A percentile compares a stretch with the other conserved stretches of the same genome.
phyloP scores from a whole-genome alignment of 805 yeast species.

The Spathaspora girioi region DNA sequence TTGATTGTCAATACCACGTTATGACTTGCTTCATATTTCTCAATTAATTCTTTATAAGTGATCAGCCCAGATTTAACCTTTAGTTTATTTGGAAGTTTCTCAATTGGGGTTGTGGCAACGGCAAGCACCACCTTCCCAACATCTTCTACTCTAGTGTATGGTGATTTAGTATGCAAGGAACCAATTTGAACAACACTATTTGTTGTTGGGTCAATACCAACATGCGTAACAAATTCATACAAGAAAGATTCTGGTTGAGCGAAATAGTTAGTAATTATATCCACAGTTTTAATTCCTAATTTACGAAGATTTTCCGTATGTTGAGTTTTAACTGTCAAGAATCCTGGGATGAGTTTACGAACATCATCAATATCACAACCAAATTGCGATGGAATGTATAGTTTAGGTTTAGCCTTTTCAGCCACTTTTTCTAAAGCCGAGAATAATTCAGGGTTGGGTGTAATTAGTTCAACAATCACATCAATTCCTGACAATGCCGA shows the following conservation, averaged over 20 bases:
- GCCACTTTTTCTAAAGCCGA: constrained; percentile 37
- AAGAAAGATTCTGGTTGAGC: constrained; percentile 17
- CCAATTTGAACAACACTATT: constrained; percentile 38
- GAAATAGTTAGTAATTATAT: constrained; percentile 8
- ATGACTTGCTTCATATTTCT: constrained; percentile 38
- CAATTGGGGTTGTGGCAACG: constrained; percentile 31
- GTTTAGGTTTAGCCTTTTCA: constrained; percentile 37
- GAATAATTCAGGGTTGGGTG: constrained; percentile 26
- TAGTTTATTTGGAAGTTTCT: constrained; percentile 40
- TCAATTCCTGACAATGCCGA: constrained; percentile 30
- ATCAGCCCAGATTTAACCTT: constrained; percentile 40
- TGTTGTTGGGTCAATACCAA: constrained; percentile 34
- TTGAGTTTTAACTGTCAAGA: constrained; percentile 1
- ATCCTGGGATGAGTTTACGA: constrained; percentile 7
- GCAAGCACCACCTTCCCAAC: constrained; percentile 43
- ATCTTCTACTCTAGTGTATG: constrained; percentile 37
- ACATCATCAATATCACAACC: constrained; percentile 43
- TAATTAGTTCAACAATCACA: constrained; percentile 44
- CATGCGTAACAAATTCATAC: constrained; percentile 22
- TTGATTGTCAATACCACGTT: constrained; percentile 10
- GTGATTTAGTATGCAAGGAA: constrained; percentile 30
- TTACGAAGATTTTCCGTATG: not conserved
- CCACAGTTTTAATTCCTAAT: constrained; percentile 8
- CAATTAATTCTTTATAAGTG: constrained; percentile 34
- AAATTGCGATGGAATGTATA: constrained; percentile 59